Evolutionary conservation across 2,329 filamentous ascomycete genomes (phyloP), one percentile per base, ranked within the genome.

Genomic region (Aspergillus sp.): DNA sequence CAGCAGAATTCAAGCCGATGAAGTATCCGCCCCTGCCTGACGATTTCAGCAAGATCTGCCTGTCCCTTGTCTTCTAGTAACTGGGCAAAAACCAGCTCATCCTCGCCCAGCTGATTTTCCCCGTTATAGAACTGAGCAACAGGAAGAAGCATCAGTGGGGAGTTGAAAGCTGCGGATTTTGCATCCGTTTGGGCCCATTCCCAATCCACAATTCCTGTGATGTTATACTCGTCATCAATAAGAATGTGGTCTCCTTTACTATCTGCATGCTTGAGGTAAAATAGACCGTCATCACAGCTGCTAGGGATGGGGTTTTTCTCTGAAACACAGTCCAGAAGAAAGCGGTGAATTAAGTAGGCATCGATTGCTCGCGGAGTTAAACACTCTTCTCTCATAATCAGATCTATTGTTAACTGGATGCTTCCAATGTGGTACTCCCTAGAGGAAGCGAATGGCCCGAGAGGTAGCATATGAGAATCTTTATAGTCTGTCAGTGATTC

Each of bases 181-280:
- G 74, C 61, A 17, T 70, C 68, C 15, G 70, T 67, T 49, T 70
- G 54, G 20, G 73, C 69, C 71, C 70, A 77, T 58, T 79, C 74
- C 77, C 77, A 82, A 60, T 82, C 79, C 52, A 82, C 77, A 33
- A 83, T 77, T 1, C 77, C 78, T 5, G 75, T 80, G 34, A 83
- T 75, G 56, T 79, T 77, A 57, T 71, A 78, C 7, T 79, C 48
- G 4, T 79, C 70, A 57, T 83, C 75, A 2, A 76, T 74, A 1
- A 83, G 67, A 13, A 83, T 73, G 48, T 82, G 78, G 52, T 81
- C 78, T 3, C 77, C 79, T 62, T 81, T 82, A 59, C 82, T 79
- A 56, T 80, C 75, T n/a, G 71, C 64, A 61, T 80, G 74, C 60
- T 79, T 81, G 8, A 83, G 65, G 56, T 76, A 81, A 65, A 75